Base-by-base conservation (phyloP, 2,329 filamentous ascomycete species). In the Venturia carpophila region DNA sequence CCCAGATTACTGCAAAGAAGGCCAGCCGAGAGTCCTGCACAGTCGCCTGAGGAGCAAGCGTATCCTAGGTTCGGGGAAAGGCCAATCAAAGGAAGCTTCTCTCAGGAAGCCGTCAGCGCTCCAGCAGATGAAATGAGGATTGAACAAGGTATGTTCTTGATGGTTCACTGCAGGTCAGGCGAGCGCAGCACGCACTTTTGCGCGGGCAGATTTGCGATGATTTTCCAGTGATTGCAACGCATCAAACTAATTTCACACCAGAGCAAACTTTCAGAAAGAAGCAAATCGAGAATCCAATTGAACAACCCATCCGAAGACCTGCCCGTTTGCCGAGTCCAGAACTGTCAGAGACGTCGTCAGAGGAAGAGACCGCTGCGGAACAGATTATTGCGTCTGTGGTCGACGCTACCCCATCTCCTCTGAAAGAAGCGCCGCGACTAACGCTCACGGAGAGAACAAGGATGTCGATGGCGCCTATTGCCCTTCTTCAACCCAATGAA, bases 361-460 rank as follows among this genome's bases (percentile, higher is more conserved):
- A 60, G 60, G 42, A 62, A 1, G 42, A 58, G 15, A 41, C 60
- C n/a, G n/a, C 60, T 17, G 68, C 70, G 41, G 74, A 76, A 39
- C 71, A 73, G 61, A 79, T 79, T 63, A 72, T 78, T 63, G 71
- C 73, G 9, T 74, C 75, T 10, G 73, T 76, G 60, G 71, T 72
- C 39, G 70, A 75, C 62, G 74, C 75, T 17, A 76, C 74, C 0
- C 76, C 77, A 6, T 78, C 77, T 4, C 77, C 77, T 0, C 67
- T 73, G 17, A 78, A 78, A 65, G 73, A 72, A n/a, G 71, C 74
- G 60, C 71, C 74, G 11, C 75, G 73, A 10, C 75, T 75, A 52
- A 78, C 78, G 5, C 75, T 82, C 34, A 71, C 75, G 4, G 80
- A 82, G 66, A 75, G 79, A 56, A 79, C 79, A 13, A 75, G 79